Evolutionary conservation across 352 stramenopile genomes (phyloP).

Genomic region (Elongisporangium prolatum): DNA sequence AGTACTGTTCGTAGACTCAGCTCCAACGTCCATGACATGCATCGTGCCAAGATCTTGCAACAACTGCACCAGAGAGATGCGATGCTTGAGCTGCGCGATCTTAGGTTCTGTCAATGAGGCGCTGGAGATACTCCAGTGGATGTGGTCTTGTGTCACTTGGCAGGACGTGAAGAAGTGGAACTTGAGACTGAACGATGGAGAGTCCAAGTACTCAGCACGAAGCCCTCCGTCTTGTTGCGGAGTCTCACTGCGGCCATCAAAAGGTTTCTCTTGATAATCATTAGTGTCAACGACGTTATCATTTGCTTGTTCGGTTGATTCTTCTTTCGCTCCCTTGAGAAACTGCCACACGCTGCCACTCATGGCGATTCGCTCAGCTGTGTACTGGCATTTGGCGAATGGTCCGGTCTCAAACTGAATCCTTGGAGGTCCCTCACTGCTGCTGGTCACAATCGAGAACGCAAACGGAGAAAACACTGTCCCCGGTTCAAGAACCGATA

Average conservation of each 20-base stretch:
- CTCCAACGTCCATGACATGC: slow-evolving; percentile 28
- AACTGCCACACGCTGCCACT: slow-evolving; percentile 49
- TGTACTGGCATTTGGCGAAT: slow-evolving; percentile 71
- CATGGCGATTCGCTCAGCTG: slow-evolving; percentile 43
- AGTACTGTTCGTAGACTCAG: slow-evolving; percentile 10
- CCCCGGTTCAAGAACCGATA: slow-evolving; percentile 29
- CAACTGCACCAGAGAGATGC: slow-evolving; percentile 52
- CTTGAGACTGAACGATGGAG: slow-evolving; percentile 51
- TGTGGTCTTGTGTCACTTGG: slow-evolving; percentile 67
- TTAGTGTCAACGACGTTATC: not conserved
- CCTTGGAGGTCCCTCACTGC: slow-evolving; percentile 26
- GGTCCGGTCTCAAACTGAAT: slow-evolving; percentile 54
- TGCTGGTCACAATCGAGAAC: slow-evolving; percentile 41
- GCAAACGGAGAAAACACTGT: slow-evolving; percentile 45
- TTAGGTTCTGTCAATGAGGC: slow-evolving; percentile 58
- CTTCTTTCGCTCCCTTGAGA: slow-evolving; percentile 21
- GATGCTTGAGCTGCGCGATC: slow-evolving; percentile 56
- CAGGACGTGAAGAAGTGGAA: slow-evolving; percentile 74
- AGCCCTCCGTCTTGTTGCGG: not conserved
- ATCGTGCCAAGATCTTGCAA: slow-evolving; percentile 59
- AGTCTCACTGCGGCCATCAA: not conserved
- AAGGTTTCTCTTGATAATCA: not conserved
- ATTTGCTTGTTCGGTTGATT: slow-evolving; percentile 14
- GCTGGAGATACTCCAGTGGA: slow-evolving; percentile 66
- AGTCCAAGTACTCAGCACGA: slow-evolving; percentile 59